phyloP scores from a whole-genome alignment of 139 green algal genomes.

The Parachlorella kessleri region DNA sequence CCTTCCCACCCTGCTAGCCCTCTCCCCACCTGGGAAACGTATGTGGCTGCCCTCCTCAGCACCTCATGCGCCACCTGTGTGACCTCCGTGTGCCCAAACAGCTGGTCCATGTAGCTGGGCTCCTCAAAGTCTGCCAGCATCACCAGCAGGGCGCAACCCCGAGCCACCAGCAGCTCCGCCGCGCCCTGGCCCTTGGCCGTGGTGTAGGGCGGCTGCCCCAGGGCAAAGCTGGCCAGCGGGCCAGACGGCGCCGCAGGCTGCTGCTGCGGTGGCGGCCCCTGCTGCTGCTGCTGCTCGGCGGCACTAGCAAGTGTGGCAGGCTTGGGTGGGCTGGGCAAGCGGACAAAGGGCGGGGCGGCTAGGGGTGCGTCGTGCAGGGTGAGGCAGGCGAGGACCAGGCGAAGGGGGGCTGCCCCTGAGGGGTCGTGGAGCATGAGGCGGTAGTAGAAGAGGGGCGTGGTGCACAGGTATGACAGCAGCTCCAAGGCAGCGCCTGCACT shows the following conservation, averaged over 20 bases:
- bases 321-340: neutral
- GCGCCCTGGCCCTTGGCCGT: constrained; percentile 25
- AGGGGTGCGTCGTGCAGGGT: constrained; percentile 37
- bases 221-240: neutral
- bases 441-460: constrained; percentile 45
- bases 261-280: neutral
- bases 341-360: constrained; percentile 34
- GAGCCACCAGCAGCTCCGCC: constrained; percentile 40
- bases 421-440: constrained; percentile 42
- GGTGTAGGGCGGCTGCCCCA: constrained; percentile 29
- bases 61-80: neutral
- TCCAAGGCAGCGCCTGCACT: constrained; percentile 39
- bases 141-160: constrained; percentile 38
- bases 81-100: neutral
- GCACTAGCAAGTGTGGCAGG: too few relatives aligned
- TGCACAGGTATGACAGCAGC: constrained; percentile 36
- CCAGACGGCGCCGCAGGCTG: neutral
- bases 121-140: constrained; percentile 34
- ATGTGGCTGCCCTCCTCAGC: neutral
- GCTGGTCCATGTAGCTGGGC: constrained; percentile 26
- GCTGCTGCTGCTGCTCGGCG: too few relatives aligned
- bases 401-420: constrained; percentile 30
- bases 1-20: too few relatives aligned
- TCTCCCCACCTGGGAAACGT: neutral
- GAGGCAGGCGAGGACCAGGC: constrained; percentile 33